These are phyloP conservation scores for Leishmania lainsoni DNA, from an alignment of 208 protist species.

Conservation along the genomic window DNA sequence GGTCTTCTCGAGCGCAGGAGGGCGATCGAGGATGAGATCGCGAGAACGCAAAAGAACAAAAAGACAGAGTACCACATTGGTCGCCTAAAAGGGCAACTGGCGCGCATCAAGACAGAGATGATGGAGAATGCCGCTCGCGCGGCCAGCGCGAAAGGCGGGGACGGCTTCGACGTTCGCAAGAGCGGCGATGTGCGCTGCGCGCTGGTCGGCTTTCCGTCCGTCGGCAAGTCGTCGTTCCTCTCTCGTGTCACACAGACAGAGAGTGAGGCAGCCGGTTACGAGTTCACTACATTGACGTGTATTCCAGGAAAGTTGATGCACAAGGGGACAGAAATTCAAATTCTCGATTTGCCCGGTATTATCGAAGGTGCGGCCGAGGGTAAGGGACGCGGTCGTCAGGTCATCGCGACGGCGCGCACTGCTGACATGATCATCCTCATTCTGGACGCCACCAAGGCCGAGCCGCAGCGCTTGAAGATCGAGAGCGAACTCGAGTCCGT, in stretches of 20 bases:
- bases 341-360: conserved; percentile 99
- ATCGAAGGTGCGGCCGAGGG: conserved; percentile 98
- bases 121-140: conserved; percentile 86
- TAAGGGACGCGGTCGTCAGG: conserved; percentile 96
- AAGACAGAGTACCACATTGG: conserved; percentile 98
- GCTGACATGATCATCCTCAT: conserved; percentile 98
- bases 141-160: conserved; percentile 65
- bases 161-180: conserved; percentile 96
- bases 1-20: conserved; percentile 97
- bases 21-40: conserved; percentile 98
- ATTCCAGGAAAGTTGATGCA: conserved; percentile 97
- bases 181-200: conserved; percentile 94
- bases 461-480: conserved; percentile 92
- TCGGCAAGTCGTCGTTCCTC: conserved; percentile 98
- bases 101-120: conserved; percentile 94
- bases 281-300: conserved; percentile 99
- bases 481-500: conserved; percentile 95
- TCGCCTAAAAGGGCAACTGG: conserved; percentile 96
- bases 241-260: conserved; percentile 96
- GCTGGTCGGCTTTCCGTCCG: conserved; percentile 95
- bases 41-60: conserved; percentile 98
- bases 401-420: conserved; percentile 97
- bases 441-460: conserved; percentile 95
- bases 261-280: conserved; percentile 96
- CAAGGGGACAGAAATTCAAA: conserved; percentile 97